These are phyloP conservation scores for Grigorovia jiainica DNA, from an alignment of 805 yeast species.

Conservation along the genomic window DNA sequence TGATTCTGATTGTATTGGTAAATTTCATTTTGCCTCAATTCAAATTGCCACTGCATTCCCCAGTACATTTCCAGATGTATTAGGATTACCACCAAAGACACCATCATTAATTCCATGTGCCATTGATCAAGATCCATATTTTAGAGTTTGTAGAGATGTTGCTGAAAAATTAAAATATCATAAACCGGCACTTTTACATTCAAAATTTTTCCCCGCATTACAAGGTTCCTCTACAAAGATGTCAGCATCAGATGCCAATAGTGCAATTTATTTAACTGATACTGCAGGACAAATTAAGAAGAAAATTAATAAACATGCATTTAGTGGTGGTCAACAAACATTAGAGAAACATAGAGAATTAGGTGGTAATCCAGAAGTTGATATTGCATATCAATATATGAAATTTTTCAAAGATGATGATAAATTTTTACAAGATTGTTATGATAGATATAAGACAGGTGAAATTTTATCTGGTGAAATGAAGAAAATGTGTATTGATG, in stretches of 20 bases:
- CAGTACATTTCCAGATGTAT: slow-evolving; percentile 87
- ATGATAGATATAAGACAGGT: slow-evolving; percentile 64
- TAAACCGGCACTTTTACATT: slow-evolving; percentile 87
- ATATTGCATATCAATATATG: slow-evolving; percentile 88
- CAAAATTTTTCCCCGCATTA: slow-evolving; percentile 95
- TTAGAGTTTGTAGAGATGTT: slow-evolving; percentile 94
- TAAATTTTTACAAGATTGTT: slow-evolving; percentile 53
- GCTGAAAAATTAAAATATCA: slow-evolving; percentile 85
- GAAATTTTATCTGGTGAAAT: slow-evolving; percentile 85
- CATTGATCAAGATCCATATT: slow-evolving; percentile 97
- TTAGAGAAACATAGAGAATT: slow-evolving; percentile 80
- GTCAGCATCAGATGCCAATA: slow-evolving; percentile 88
- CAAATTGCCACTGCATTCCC: slow-evolving; percentile 96
- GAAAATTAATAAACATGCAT: slow-evolving; percentile 93
- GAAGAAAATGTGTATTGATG: slow-evolving; percentile 77
- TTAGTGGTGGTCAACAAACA: slow-evolving; percentile 85
- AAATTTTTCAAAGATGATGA: slow-evolving; percentile 88
- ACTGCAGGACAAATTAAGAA: slow-evolving; percentile 85
- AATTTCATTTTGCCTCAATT: slow-evolving; percentile 87
- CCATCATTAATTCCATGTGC: slow-evolving; percentile 98
- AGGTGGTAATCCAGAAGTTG: slow-evolving; percentile 94
- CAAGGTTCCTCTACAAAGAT: slow-evolving; percentile 95
- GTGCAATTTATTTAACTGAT: slow-evolving; percentile 93
- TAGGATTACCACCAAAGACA: slow-evolving; percentile 78
- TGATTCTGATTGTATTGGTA: slow-evolving; percentile 92